Base-by-base conservation (phyloP, 495 filamentous ascomycete species). In the Penicillium samsonianum region DNA sequence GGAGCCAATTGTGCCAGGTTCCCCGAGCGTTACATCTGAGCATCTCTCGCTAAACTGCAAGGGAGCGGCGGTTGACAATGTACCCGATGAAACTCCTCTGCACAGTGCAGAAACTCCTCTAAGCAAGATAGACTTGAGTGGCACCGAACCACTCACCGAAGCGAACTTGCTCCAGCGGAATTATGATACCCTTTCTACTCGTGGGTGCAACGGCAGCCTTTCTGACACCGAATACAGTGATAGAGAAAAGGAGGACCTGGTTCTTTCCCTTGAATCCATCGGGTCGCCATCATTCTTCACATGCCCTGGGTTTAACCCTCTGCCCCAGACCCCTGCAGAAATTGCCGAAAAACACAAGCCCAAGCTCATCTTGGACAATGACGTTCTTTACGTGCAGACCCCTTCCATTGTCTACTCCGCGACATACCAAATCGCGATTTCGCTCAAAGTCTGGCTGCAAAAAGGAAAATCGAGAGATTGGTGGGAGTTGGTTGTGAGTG, bases 401-500 rank as follows among this genome's bases (percentile, higher is more conserved):
- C 46, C 65, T 7, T 37, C 49, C 4, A 49, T 38, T 12, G n/a
- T 63, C 10, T 30, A 57, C 7, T 38, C 57, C 4, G 63, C 55
- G 17, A 50, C 40, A 16, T 75, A 72, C 49, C 59, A 63, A 40
- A 52, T 68, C n/a, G 49, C 46, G 8, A 58, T 73, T 12, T 61
- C 59, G 0, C 38, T 70, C 4, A 52, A 57, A 1, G 38, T 70
- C 12, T 30, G 4, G 11, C 26, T 77, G 12, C 53, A 55, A 8
- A 50, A 64, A 8, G 60, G 60, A 10, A 63, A 56, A 38, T 52
- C 57, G 1, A 60, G 61, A 2, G 69, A 65, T 12, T 77, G 74
- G 74, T 59, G 46, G 22, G 59, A 70, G 31, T 44, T 77, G 31
- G 30, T 62, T 9, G 49, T 77, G 6, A 61, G 67, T 11, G 74